Percentiles rank a stretch among this genome's conserved stretches.
These are phyloP conservation scores for Fagus sylvatica DNA, from an alignment of 306 rosid genomes.

Conservation along the genomic window DNA sequence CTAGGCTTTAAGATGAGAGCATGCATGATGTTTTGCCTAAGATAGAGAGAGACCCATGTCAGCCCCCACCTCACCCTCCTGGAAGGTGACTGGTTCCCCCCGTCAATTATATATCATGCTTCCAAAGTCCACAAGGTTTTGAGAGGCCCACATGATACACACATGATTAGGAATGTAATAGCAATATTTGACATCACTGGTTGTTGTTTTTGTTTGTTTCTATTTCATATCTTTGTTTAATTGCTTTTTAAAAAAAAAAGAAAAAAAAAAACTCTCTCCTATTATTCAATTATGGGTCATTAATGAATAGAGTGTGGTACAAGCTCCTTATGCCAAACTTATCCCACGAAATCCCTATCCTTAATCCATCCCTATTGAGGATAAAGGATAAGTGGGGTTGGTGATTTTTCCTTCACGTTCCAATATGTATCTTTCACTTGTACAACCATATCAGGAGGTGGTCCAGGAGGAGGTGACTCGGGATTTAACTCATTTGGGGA, in stretches of 20 bases:
- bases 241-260: background rate
- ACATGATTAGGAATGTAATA: background rate
- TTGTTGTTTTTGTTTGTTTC: background rate
- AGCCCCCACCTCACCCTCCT: constrained; percentile 8
- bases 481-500: no score
- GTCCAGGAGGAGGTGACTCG: no score
- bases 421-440: no score
- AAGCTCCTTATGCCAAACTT: no score
- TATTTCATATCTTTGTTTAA: background rate
- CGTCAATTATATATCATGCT: background rate
- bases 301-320: no score
- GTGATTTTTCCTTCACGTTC: no score
- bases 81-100: background rate
- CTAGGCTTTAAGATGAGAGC: background rate
- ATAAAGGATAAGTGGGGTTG: no score
- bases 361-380: no score
- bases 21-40: background rate
- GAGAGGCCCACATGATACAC: background rate
- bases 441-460: no score
- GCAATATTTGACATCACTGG: background rate
- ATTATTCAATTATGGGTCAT: no score
- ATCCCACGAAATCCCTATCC: no score
- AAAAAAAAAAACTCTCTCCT: background rate
- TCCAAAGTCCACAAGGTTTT: background rate
- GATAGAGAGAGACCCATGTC: background rate